Base-by-base conservation (phyloP, 192 early-diverging fungal species). In the Gryganskiella cystojenkinii region DNA sequence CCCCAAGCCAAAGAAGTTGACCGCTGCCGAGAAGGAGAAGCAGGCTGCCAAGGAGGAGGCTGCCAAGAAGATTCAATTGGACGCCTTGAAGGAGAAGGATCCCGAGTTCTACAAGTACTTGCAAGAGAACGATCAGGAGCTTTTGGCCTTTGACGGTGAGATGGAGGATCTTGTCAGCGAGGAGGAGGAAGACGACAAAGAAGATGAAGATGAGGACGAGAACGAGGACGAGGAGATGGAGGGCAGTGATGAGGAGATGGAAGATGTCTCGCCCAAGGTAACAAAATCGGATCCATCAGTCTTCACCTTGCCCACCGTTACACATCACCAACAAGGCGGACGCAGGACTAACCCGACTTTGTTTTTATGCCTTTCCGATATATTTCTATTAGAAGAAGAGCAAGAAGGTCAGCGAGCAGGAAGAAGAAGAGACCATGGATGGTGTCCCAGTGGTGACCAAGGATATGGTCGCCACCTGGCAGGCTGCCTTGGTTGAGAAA, bases 71-170 rank as follows among this genome's bases (percentile, higher is more conserved):
- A 66, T 87, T 66, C 83, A 99, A 81, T 79, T 99, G 46, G 92
- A 97, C 45, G 84, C 89, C 8, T 85, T 98, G 81, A 92, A 92
- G 68, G 81, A 91, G 60, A 90, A 90, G 69, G 96, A 99, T 67
- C 95, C 96, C 15, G 87, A 91, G 68, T 99, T 99, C 79, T 95
- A 91, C 85, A 84, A 99, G 80, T 99, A 88, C 74, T 83, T 99
- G 81, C 70, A 91, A 68, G 88, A 97, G 80, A 95, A 98, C 62
- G 95, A 97, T 81, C 71, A 87, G 34, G 90, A 84, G 47, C 89
- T 96, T 52, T 84, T 99, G 45, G 87, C 90, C 13, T 96, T 98
- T 84, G 89, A 89, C 22, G 71, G 71, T 3, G 82, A 69, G 25
- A 83, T 85, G 43, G 84, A 80, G 28, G 85, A 82, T 45, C 67